Base-by-base conservation (phyloP, 306 rosid genomes). In the Citrullus amarus region DNA sequence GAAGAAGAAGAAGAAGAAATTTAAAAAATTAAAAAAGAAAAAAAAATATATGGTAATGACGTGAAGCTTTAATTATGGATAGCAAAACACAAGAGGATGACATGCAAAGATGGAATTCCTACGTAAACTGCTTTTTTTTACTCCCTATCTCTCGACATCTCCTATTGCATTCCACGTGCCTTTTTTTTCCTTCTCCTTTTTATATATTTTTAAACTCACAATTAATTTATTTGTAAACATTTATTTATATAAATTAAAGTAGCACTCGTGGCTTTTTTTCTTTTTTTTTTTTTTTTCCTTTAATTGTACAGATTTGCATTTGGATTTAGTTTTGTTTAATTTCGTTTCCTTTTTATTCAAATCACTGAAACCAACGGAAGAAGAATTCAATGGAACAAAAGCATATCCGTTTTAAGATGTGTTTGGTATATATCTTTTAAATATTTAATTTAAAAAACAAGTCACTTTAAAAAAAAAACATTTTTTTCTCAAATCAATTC, bases 141-240 rank as follows among this genome's bases (percentile, higher is more conserved):
- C 55, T 43, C 55, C 75, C 36, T 3, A 69, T 69, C 22, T 25
- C 76, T 71, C 58, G 39, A 48, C 58, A 71, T 46, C 13, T 48
- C 76, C 58, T 71, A 46, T 48, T 71, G 76, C 76, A 25, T 22
- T 71, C 76, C 76, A 71, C 58, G 76, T 71, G 76, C 20, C 30
- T n/a, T 69, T 70, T 41, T 63, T 18, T n/a, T 1, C 2, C 10
- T 9, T 34, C 14, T 0, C 9, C 0, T n/a, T 4, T 67, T 6
- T 63, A 13, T 16, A 8, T 16, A 8, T 34, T 5, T 6, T 11
- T 14, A 62, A 32, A 0, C n/a, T 0, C 43, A 38, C 68, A 62
- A 62, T 32, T 62, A 30, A 61, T 30, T 61, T 59, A 10, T 58
- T 58, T 13, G 3, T 34, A 9, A 58, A 58, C 34, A 60, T 12